Percentiles rank a stretch among this genome's conserved stretches.
phyloP scores from a whole-genome alignment of 2,329 filamentous ascomycete species.

The Colletotrichum noveboracense region DNA sequence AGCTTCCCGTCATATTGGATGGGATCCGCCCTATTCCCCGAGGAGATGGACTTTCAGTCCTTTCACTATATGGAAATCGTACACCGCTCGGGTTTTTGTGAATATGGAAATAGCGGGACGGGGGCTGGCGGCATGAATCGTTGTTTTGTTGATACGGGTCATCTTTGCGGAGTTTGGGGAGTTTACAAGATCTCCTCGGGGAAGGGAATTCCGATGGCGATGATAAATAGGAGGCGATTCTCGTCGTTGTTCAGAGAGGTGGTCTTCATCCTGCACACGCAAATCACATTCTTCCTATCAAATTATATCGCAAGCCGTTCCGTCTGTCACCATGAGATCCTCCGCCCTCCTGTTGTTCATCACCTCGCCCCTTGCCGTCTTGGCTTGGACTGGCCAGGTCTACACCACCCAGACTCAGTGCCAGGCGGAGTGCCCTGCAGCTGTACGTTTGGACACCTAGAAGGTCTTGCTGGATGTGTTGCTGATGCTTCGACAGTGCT shows the following conservation, averaged over 20 bases:
- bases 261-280: background rate
- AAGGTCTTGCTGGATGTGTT: background rate
- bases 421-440: background rate
- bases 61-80: background rate
- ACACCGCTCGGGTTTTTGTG: background rate
- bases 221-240: background rate
- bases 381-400: background rate
- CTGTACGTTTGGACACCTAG: background rate
- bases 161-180: background rate
- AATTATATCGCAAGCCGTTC: rapidly evolving
- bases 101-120: background rate
- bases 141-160: background rate
- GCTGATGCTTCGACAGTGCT: background rate
- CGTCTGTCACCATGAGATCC: background rate
- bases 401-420: background rate
- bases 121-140: background rate
- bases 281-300: background rate
- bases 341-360: background rate
- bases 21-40: background rate
- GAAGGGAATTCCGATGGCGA: background rate
- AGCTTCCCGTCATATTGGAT: background rate
- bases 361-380: background rate
- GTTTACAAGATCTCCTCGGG: background rate
- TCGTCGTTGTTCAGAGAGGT: rapidly evolving
- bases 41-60: background rate